A percentile compares a stretch with the other conserved stretches of the same genome.
These are phyloP conservation scores for Vinca minor DNA, from an alignment of 257 asterid species.

Conservation along the genomic window DNA sequence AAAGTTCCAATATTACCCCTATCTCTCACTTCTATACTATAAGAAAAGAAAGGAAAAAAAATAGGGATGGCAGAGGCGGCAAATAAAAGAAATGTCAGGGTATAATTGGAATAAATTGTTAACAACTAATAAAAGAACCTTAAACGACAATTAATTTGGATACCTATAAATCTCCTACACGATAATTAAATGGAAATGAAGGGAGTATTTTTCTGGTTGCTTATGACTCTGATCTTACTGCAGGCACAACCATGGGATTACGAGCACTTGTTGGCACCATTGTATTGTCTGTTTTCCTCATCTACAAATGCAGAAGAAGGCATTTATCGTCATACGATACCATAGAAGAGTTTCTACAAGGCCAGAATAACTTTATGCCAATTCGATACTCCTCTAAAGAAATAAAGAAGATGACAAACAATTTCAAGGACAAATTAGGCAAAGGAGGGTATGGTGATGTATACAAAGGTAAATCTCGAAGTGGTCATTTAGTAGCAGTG, in stretches of 20 bases:
- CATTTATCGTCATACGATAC: constrained; percentile 13
- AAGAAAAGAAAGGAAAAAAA: too few species aligned
- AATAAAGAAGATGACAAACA: constrained; percentile 15
- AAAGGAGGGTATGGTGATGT: constrained; percentile 15
- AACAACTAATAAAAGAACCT: too few species aligned
- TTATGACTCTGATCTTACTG: neutral
- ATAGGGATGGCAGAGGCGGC: too few species aligned
- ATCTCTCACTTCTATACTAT: too few species aligned
- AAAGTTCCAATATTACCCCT: too few species aligned
- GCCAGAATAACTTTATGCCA: constrained; percentile 11
- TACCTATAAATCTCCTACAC: too few species aligned
- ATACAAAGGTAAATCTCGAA: constrained; percentile 10
- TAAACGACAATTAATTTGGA: too few species aligned
- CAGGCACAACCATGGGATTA: neutral
- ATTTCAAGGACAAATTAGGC: constrained; percentile 14
- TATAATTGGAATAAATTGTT: too few species aligned
- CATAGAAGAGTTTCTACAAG: constrained; percentile 14
- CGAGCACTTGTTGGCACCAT: neutral
- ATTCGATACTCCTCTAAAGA: constrained; percentile 18
- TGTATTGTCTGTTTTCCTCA: neutral
- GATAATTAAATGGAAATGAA: too few species aligned
- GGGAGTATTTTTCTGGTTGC: too few species aligned
- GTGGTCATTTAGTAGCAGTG: constrained; percentile 14
- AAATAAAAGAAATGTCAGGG: too few species aligned
- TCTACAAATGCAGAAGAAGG: neutral